Evolutionary conservation across 371 early-diverging fungal genomes (phyloP).

Genomic region (Mucor velutinosus): DNA sequence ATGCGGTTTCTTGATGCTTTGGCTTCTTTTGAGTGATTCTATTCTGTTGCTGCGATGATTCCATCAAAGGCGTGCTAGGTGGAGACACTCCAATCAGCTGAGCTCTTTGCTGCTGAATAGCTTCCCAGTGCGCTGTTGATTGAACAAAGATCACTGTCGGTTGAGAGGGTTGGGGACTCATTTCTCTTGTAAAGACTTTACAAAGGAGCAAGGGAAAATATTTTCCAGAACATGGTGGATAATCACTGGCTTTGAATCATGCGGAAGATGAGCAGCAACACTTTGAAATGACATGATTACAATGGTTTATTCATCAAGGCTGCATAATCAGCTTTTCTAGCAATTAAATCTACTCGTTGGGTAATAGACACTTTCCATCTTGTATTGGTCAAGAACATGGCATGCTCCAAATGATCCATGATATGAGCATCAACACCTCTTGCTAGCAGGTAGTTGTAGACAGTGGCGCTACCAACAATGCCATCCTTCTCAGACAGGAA

Average conservation of each 20-base stretch:
- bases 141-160: slow-evolving; percentile 29
- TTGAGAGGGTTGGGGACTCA: not conserved
- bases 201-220: not conserved
- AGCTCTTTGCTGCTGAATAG: slow-evolving; percentile 16
- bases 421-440: slow-evolving; percentile 27
- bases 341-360: slow-evolving; percentile 27
- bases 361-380: slow-evolving; percentile 41
- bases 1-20: not conserved
- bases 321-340: slow-evolving; percentile 28
- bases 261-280: not conserved
- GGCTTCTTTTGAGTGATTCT: not conserved
- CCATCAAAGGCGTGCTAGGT: not conserved
- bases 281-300: too few species aligned
- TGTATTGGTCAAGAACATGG: slow-evolving; percentile 44
- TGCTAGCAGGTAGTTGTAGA: slow-evolving; percentile 35
- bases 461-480: slow-evolving; percentile 41
- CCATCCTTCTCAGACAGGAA: slow-evolving; percentile 52
- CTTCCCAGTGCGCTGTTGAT: slow-evolving; percentile 26
- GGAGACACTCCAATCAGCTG: slow-evolving; percentile 4
- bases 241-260: not conserved
- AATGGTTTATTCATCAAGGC: not conserved
- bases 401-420: slow-evolving; percentile 55
- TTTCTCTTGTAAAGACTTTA: not conserved
- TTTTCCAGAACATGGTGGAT: not conserved
- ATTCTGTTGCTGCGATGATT: not conserved